These are phyloP conservation scores for Clarireedia monteithiana DNA, from an alignment of 2,329 filamentous ascomycete species.

Conservation along the genomic window DNA sequence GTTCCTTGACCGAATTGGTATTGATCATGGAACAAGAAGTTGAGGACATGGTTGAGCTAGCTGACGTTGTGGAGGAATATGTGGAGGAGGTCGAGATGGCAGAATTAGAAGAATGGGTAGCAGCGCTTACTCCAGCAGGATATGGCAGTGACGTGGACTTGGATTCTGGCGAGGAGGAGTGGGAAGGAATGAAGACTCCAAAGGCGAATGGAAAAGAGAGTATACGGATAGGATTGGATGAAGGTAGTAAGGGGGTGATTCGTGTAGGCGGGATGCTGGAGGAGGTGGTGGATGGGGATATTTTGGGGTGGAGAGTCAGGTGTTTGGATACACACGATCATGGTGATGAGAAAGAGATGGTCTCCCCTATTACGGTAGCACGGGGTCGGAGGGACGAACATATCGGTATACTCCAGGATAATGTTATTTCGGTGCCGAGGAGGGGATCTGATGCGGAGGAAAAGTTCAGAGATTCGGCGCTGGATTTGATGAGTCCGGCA, in stretches of 20 bases:
- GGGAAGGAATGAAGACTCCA: not conserved
- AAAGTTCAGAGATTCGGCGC: conserved; percentile 4
- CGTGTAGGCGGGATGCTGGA: not conserved
- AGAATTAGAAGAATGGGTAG: not conserved
- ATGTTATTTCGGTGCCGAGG: not conserved
- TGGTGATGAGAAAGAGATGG: not conserved
- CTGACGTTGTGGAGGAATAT: conserved; percentile 3
- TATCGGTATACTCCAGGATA: not conserved
- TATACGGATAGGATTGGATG: not conserved
- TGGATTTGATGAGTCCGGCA: not conserved
- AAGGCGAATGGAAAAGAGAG: not conserved
- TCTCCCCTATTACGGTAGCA: not conserved
- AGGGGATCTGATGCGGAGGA: not conserved
- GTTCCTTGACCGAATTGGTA: conserved; percentile 4
- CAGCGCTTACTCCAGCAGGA: too few species aligned
- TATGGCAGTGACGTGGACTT: not conserved
- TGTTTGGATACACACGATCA: not conserved
- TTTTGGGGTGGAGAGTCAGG: conserved; percentile 1
- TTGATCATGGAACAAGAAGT: conserved; percentile 8
- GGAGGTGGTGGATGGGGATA: not conserved
- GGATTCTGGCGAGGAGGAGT: not conserved
- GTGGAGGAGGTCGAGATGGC: conserved; percentile 5
- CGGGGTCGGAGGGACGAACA: not conserved
- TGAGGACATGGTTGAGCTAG: not conserved
- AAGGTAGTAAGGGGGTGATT: not conserved